Base-by-base conservation (phyloP, 2,329 filamentous ascomycete species). In the Didymosphaeria variabile region DNA sequence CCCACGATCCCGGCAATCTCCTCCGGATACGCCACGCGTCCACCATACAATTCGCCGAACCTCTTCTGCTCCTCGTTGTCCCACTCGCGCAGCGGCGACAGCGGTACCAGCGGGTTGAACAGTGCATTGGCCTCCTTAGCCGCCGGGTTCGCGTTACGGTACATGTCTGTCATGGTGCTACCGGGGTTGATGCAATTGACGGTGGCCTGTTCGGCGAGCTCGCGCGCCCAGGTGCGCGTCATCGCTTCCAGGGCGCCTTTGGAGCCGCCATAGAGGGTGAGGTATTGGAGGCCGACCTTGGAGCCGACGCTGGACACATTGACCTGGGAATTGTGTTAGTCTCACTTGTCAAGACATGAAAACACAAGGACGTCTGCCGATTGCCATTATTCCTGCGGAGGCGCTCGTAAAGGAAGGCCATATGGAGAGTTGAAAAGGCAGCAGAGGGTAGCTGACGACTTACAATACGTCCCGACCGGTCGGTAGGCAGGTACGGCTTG, bases 221-320 rank as follows among this genome's bases (percentile, higher is more conserved):
- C 87, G 10, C 86, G 78, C 0, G 85, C 80, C 87, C 87, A 90
- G 0, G 86, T 86, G 2, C 87, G 77, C 6, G 87, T 89, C 87
- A 89, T 89, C 1, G 86, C 83, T 67, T 90, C 87, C 4, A 90
- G 68, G 0, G 87, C 87, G 0, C 86, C 87, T 70, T 90, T 90
- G 1, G 86, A 87, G 1, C 86, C 86, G 3, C 85, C 86, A 65
- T 89, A 89, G 34, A 88, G 81, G 13, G 81, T 82, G 70, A 88
- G 86, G 5, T 80, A 81, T 15, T 77, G 72, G 66, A 87, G 86
- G 0, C 87, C 87, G 13, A 85, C 73, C 0, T 79, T 81, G 2
- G 84, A 79, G 7, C 82, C 84, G 2, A 89, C 84, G 51, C 82
- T 85, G 53, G 81, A 85, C 26, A 89, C 71, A 62, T 88, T 89